Evolutionary conservation across 495 filamentous ascomycete species (phyloP).

Genomic region (Chaetomium cochliodes): DNA sequence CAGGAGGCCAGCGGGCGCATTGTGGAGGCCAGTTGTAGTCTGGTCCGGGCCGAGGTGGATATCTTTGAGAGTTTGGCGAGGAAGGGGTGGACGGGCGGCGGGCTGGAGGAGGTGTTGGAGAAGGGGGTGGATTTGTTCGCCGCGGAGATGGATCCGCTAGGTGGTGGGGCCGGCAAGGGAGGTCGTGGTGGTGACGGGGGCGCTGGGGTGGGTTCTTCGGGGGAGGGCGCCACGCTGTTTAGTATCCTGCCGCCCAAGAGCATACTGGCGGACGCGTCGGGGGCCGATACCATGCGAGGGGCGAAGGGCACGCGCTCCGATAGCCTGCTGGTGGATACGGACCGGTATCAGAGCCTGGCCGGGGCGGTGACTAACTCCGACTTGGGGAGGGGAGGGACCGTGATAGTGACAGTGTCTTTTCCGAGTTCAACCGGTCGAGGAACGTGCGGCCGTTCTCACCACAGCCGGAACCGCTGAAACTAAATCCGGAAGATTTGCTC

Average conservation of each 20-base stretch:
- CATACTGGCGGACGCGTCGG: slow-evolving; percentile 49
- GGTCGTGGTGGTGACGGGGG: slow-evolving; percentile 11
- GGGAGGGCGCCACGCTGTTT: slow-evolving; percentile 53
- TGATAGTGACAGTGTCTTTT: slow-evolving; percentile 52
- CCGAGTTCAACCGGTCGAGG: slow-evolving; percentile 49
- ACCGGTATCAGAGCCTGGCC: slow-evolving; percentile 52
- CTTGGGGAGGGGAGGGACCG: slow-evolving; percentile 22
- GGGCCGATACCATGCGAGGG: slow-evolving; percentile 32
- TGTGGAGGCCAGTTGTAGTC: slow-evolving; percentile 58
- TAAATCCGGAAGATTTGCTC: slow-evolving; percentile 45
- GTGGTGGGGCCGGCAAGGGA: slow-evolving; percentile 18
- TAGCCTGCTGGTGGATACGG: slow-evolving; percentile 46
- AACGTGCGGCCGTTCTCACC: slow-evolving; percentile 55
- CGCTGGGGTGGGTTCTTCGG: slow-evolving; percentile 21
- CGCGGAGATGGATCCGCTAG: slow-evolving; percentile 36
- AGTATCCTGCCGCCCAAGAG: slow-evolving; percentile 57
- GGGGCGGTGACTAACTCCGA: slow-evolving; percentile 34
- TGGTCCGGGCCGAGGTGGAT: slow-evolving; percentile 63
- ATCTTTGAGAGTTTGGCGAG: slow-evolving; percentile 63
- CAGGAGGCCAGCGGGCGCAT: slow-evolving; percentile 59
- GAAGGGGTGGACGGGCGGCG: slow-evolving; percentile 64
- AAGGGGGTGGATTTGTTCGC: slow-evolving; percentile 61
- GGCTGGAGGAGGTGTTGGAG: slow-evolving; percentile 60
- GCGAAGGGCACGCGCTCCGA: slow-evolving; percentile 41
- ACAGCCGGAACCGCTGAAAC: slow-evolving; percentile 42